Conservation (phyloP, 78 protist genomes). For the Mastigamoeba balamuthi region DNA sequence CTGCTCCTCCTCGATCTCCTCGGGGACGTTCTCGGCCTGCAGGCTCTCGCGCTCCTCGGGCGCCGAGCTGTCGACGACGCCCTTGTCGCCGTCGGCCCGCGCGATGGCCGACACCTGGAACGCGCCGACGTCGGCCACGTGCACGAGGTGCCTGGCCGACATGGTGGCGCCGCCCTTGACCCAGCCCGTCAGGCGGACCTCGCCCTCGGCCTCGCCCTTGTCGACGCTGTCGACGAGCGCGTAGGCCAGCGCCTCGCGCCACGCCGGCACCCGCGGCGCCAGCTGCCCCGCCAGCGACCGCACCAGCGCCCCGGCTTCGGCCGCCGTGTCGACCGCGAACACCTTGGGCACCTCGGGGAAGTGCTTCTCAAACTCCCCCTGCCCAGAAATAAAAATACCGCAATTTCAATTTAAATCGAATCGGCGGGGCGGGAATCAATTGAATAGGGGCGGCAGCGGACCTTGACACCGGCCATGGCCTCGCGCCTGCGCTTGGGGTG, state of each 20-base stretch:
- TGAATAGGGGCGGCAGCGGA: no score
- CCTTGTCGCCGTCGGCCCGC: no score
- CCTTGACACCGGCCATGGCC: no score
- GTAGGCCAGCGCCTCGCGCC: slow-evolving; percentile 10
- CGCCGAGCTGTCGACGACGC: not conserved
- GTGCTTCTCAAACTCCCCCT: slow-evolving; percentile 33
- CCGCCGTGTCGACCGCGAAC: slow-evolving; percentile 38
- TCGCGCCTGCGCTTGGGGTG: no score
- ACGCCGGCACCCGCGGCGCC: not conserved
- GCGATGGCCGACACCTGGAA: slow-evolving; percentile 52
- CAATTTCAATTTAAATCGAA: no score
- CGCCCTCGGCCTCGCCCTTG: not conserved
- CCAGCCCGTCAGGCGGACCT: slow-evolving; percentile 37
- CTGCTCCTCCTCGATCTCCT: slow-evolving; percentile 29
- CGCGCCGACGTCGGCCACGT: slow-evolving; percentile 55
- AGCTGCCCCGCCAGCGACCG: slow-evolving; percentile 10
- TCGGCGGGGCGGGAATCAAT: no score
- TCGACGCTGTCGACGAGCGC: not conserved
- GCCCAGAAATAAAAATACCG: no score
- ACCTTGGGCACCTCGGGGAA: slow-evolving; percentile 60
- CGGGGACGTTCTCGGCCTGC: slow-evolving; percentile 37
- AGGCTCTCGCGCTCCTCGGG: slow-evolving; percentile 21
- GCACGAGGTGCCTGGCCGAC: slow-evolving; percentile 40
- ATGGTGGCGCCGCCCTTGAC: not conserved
- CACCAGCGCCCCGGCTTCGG: slow-evolving; percentile 4